These are phyloP conservation scores for Magnolia kwangsiensis DNA, from an alignment of 164 flowering plant species.

Conservation along the genomic window DNA sequence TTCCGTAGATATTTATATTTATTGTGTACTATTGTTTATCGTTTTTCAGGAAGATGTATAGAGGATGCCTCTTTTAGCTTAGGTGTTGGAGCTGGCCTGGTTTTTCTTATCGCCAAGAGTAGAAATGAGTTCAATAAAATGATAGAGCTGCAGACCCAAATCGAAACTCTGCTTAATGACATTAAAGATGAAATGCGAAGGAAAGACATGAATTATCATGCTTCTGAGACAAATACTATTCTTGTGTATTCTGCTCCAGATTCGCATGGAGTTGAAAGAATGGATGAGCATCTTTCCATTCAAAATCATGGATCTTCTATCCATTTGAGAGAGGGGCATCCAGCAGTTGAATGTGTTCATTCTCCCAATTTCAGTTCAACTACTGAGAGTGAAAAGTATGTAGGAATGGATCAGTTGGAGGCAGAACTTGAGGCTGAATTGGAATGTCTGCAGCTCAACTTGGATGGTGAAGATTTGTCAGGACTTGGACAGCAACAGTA, in stretches of 20 bases:
- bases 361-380: conserved; percentile 2
- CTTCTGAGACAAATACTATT: conserved; percentile 9
- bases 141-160: conserved; percentile 40
- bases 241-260: conserved; percentile 19
- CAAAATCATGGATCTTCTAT: conserved; percentile 11
- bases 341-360: conserved; percentile 3
- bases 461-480: conserved; percentile 29
- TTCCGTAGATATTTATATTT: background rate
- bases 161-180: conserved; percentile 45
- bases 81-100: conserved; percentile 52
- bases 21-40: background rate
- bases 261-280: conserved; percentile 17
- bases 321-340: conserved; percentile 3
- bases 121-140: conserved; percentile 54
- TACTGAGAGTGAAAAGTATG: conserved; percentile 11
- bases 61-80: conserved; percentile 39
- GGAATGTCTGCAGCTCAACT: conserved; percentile 44
- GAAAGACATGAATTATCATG: conserved; percentile 17
- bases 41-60: conserved; percentile 25
- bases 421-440: conserved; percentile 66
- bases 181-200: conserved; percentile 30
- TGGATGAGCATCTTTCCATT: conserved; percentile 11
- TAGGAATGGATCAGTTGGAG: conserved; percentile 45
- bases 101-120: conserved; percentile 40
- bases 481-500: conserved; percentile 17